Base-by-base conservation (phyloP, 495 filamentous ascomycete species). In the Letharia lupina region DNA sequence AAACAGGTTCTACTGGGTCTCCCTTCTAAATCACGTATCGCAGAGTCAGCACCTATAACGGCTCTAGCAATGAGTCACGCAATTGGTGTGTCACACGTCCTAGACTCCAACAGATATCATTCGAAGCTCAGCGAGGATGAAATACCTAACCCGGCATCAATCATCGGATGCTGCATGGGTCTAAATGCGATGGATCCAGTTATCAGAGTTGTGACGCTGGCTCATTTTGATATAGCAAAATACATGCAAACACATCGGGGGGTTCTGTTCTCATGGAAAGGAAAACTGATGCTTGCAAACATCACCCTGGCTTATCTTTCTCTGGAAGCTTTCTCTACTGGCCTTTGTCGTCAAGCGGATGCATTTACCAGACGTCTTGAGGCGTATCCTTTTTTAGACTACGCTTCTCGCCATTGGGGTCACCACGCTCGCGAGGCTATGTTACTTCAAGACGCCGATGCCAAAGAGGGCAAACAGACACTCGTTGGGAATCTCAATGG, bases 171-270 rank as follows among this genome's bases (percentile, higher is more conserved):
- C 40, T 62, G 31, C 33, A 10, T 11, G 35, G 60, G 15, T 13
- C 60, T 62, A 13, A 20, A 48, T n/a, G 3, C 60, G 28, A 62
- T 62, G 9, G 40, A 62, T 62, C 42, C 60, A 62, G 40, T 33
- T 3, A 62, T 23, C 10, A 13, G 41, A 62, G 11, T 48, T 47
- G 28, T 62, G 41, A 47, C 60, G 23, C 5, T 62, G 41, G 60
- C 42, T 6, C 42, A 62, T 33, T 42, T 33, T 8, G 60, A 62
- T 10, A 47, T 48, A 47, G 60, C 60, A 48, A 23, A 62, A 23
- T 62, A 45, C 2, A 23, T 62, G 28, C 60, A 45, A 62, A 62
- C 23, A 47, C 28, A 11, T 31, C 33, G 42, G 42, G n/a, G 10
- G 15, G 10, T 13, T 13, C 16, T 5, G n/a, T 45, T 62, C 42